Evolutionary conservation across 345 rosid genomes (phyloP).

Genomic region (Boechera retrofracta): DNA sequence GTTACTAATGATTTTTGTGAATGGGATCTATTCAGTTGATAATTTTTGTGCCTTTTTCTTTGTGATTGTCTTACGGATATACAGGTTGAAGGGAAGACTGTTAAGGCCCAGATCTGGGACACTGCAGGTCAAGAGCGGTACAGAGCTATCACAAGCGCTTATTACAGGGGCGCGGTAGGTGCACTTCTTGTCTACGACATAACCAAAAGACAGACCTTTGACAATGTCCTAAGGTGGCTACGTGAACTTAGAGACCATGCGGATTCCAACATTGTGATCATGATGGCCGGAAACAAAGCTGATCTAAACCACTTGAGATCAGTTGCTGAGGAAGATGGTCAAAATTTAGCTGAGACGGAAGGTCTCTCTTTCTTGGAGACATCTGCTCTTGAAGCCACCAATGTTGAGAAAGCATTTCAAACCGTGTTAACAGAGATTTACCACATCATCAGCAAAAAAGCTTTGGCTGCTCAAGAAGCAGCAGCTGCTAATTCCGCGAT

Average conservation of each 20-base stretch:
- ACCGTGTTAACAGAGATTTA: conserved; percentile 65
- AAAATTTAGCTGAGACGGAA: conserved; percentile 61
- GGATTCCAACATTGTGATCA: conserved; percentile 76
- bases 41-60: not conserved
- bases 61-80: conserved; percentile 15
- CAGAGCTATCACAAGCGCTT: conserved; percentile 73
- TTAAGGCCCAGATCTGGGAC: conserved; percentile 85
- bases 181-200: conserved; percentile 79
- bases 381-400: conserved; percentile 74
- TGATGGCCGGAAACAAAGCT: conserved; percentile 77
- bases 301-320: conserved; percentile 73
- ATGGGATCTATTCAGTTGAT: conserved; percentile 1
- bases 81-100: conserved; percentile 79
- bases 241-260: conserved; percentile 74
- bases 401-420: conserved; percentile 73
- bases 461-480: conserved; percentile 70
- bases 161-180: conserved; percentile 78
- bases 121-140: conserved; percentile 85
- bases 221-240: conserved; percentile 69
- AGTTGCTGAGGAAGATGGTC: conserved; percentile 64
- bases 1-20: not conserved
- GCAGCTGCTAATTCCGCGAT: conserved; percentile 48
- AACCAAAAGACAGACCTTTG: conserved; percentile 77
- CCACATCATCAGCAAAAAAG: conserved; percentile 71
- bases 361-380: conserved; percentile 76